A percentile compares a stretch with the other conserved stretches of the same genome.
phyloP scores from a whole-genome alignment of 163 green algal genomes.

The Chlorella variabilis region DNA sequence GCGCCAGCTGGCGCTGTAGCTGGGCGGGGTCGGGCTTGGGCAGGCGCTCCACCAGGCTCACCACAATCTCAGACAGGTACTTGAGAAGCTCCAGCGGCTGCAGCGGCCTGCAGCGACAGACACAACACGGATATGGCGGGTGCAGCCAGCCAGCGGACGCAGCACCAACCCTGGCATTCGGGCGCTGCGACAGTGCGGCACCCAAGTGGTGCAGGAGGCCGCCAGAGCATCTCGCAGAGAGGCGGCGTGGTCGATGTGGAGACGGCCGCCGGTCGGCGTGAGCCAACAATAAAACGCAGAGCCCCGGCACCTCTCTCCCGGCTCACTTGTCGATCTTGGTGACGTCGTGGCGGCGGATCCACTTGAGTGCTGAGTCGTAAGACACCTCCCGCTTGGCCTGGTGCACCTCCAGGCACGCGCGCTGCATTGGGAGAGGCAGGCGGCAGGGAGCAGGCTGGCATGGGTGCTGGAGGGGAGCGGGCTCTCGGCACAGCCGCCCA shows the following conservation, averaged over 20 bases:
- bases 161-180: too few relatives aligned
- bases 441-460: not conserved
- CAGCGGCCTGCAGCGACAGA: conserved; percentile 10
- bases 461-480: not conserved
- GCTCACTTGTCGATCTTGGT: not conserved
- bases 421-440: not conserved
- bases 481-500: too few relatives aligned
- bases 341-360: conserved; percentile 19
- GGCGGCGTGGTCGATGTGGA: too few relatives aligned
- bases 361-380: conserved; percentile 20
- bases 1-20: conserved; percentile 2
- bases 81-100: conserved; percentile 32
- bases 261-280: too few relatives aligned
- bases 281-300: too few relatives aligned
- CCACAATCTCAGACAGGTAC: conserved; percentile 25
- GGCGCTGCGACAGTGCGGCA: too few relatives aligned
- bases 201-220: too few relatives aligned
- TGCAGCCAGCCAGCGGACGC: not conserved
- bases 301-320: not conserved
- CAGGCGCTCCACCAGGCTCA: conserved; percentile 16
- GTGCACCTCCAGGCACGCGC: conserved; percentile 32
- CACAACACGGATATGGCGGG: not conserved
- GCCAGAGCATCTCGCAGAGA: too few relatives aligned
- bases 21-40: conserved; percentile 2
- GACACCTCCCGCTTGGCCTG: conserved; percentile 7